Evolutionary conservation across 768 basidiomycete genomes (phyloP).

Genomic region (Boletales sp.): DNA sequence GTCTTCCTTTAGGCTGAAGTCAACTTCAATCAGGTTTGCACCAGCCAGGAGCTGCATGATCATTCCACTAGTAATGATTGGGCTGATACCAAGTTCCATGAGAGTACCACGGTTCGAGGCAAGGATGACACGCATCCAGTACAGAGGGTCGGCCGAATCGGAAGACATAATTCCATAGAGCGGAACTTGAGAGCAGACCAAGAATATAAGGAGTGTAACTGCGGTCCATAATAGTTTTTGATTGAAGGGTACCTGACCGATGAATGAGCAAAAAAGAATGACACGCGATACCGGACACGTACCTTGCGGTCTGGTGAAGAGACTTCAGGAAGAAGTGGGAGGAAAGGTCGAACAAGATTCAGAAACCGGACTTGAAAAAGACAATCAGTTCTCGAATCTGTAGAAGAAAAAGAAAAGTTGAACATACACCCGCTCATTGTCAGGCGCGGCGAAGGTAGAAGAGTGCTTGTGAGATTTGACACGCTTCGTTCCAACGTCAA

Average conservation of each 20-base stretch:
- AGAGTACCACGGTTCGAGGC: conserved; percentile 98
- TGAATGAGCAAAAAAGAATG: conserved; percentile 5
- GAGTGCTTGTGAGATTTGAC: conserved; percentile 14
- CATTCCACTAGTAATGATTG: conserved; percentile 98
- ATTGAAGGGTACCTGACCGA: conserved; percentile 88
- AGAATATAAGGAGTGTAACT: conserved; percentile 97
- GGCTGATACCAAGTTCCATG: conserved; percentile 98
- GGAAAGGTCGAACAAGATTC: conserved; percentile 96
- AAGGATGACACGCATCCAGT: conserved; percentile 99
- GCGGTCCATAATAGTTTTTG: conserved; percentile 99
- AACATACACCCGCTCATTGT: conserved; percentile 79
- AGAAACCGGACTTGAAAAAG: conserved; percentile 75
- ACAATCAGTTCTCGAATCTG: not conserved
- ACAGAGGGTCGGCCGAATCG: conserved; percentile 97
- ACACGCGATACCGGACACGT: conserved; percentile 11
- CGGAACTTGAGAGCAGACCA: conserved; percentile 98
- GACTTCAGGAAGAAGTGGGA: conserved; percentile 95
- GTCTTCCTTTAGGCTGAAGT: conserved; percentile 97
- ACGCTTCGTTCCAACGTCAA: conserved; percentile 14
- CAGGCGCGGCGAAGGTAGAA: conserved; percentile 21
- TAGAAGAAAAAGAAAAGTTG: not conserved
- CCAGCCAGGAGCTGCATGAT: conserved; percentile 99
- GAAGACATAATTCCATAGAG: conserved; percentile 99
- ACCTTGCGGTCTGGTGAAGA: conserved; percentile 98
- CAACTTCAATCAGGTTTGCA: conserved; percentile 95